Evolutionary conservation across 768 basidiomycete genomes (phyloP).

Genomic region (Gloeopeniophorella convolvens): DNA sequence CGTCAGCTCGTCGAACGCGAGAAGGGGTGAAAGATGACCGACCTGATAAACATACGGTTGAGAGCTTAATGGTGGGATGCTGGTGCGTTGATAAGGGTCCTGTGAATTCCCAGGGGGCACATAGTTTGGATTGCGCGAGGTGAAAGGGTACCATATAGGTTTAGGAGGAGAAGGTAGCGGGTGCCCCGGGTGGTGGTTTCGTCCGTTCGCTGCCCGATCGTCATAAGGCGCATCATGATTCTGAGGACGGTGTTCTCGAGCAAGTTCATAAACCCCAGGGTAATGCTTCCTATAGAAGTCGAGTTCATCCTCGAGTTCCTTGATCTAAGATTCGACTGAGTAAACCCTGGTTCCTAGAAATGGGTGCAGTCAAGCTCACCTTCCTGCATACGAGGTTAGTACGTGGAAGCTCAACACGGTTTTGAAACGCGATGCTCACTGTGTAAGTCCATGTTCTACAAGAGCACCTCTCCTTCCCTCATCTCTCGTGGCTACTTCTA

Average conservation of each 20-base stretch:
- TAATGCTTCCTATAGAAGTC: conserved; percentile 10
- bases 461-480: conserved; percentile 9
- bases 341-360: background rate
- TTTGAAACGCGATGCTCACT: background rate
- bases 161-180: conserved; percentile 14
- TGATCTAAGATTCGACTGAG: conserved; percentile 10
- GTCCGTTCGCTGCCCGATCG: conserved; percentile 4
- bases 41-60: conserved; percentile 15
- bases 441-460: conserved; percentile 9
- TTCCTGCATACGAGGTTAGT: conserved; percentile 5
- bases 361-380: conserved; percentile 2
- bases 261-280: conserved; percentile 12
- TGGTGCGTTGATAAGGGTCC: conserved; percentile 13
- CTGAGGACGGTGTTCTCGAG: conserved; percentile 3
- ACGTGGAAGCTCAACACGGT: background rate
- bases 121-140: conserved; percentile 10
- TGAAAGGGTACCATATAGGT: conserved; percentile 9
- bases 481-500: conserved; percentile 7
- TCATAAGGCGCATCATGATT: background rate
- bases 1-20: background rate
- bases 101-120: conserved; percentile 10
- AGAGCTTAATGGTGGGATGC: background rate
- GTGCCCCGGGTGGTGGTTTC: conserved; percentile 1
- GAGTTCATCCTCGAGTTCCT: conserved; percentile 5
- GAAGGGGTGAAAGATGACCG: background rate